phyloP scores from a whole-genome alignment of 2,329 filamentous ascomycete genomes.

The Juglanconis sp. region DNA sequence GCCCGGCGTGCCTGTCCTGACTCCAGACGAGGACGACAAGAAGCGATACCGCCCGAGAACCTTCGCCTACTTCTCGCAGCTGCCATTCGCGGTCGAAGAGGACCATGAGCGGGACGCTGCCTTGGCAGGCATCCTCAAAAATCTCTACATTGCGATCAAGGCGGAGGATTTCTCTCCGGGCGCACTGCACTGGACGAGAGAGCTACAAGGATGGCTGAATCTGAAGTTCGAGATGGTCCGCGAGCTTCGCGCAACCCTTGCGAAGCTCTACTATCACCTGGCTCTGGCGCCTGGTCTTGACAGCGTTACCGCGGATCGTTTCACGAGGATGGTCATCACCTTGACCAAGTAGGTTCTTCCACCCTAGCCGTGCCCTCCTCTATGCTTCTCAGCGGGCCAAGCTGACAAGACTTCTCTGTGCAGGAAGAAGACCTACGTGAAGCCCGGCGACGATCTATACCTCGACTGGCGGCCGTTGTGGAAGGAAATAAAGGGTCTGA shows the following conservation, averaged over 20 bases:
- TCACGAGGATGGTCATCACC: conserved; percentile 93
- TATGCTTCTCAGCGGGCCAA: background rate
- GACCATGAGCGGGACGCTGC: conserved; percentile 74
- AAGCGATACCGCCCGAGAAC: conserved; percentile 80
- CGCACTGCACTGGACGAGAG: conserved; percentile 93
- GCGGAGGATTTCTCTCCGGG: conserved; percentile 93
- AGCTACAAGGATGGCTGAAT: conserved; percentile 90
- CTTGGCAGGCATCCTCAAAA: conserved; percentile 82
- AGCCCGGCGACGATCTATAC: conserved; percentile 81
- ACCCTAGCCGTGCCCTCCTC: background rate
- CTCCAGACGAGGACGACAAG: conserved; percentile 48
- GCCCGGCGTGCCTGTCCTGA: conserved; percentile 60
- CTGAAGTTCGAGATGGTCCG: conserved; percentile 96
- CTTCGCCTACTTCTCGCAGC: conserved; percentile 85
- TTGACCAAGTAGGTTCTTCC: conserved; percentile 73
- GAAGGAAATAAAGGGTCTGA: conserved; percentile 86
- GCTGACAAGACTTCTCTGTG: conserved; percentile 26
- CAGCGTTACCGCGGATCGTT: conserved; percentile 76
- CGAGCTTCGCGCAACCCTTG: conserved; percentile 76
- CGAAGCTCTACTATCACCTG: conserved; percentile 92
- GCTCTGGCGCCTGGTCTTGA: conserved; percentile 87
- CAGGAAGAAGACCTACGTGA: conserved; percentile 93
- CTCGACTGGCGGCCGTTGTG: conserved; percentile 93
- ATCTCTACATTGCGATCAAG: conserved; percentile 87
- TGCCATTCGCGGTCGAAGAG: conserved; percentile 86